A percentile compares a stretch with the other conserved stretches of the same genome.
Evolutionary conservation across 192 early-diverging fungal species (phyloP).

Genomic region (Backusella luteola): DNA sequence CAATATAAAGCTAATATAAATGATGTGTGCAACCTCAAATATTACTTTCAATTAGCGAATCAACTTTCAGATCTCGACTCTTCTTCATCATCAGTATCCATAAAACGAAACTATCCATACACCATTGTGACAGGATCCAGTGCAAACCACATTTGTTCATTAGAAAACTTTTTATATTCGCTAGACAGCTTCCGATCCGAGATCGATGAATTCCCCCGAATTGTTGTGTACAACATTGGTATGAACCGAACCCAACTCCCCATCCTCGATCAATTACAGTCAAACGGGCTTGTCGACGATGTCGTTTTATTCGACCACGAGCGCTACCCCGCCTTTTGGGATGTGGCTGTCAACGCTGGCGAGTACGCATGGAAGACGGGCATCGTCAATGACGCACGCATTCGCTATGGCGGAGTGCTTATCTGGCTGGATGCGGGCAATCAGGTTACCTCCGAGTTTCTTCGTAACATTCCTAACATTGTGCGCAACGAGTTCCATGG

Average conservation of each 20-base stretch:
- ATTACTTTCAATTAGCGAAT: background rate
- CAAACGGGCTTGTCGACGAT: constrained; percentile 42
- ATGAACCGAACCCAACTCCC: constrained; percentile 40
- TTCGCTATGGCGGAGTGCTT: constrained; percentile 40
- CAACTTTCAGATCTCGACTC: background rate
- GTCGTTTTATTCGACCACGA: constrained; percentile 44
- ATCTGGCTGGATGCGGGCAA: constrained; percentile 55
- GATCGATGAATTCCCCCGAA: constrained; percentile 36
- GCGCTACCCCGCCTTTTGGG: constrained; percentile 48
- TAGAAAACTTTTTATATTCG: constrained; percentile 47
- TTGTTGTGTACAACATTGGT: constrained; percentile 53
- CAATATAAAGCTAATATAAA: background rate
- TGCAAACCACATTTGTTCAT: constrained; percentile 51
- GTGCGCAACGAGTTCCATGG: constrained; percentile 35
- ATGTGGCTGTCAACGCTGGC: constrained; percentile 40
- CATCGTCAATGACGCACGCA: constrained; percentile 48
- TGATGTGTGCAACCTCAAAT: background rate
- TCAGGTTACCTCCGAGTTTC: constrained; percentile 42
- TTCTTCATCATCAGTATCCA: background rate
- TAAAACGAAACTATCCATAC: constrained; percentile 20
- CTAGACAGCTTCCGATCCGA: constrained; percentile 35
- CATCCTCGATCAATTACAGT: constrained; percentile 36
- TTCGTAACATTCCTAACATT: constrained; percentile 7
- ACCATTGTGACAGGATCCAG: constrained; percentile 54
- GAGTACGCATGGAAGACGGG: constrained; percentile 59